Evolutionary conservation across 2,329 filamentous ascomycete genomes (phyloP), one percentile per base, ranked within the genome.

Genomic region (Endothia cerciana): DNA sequence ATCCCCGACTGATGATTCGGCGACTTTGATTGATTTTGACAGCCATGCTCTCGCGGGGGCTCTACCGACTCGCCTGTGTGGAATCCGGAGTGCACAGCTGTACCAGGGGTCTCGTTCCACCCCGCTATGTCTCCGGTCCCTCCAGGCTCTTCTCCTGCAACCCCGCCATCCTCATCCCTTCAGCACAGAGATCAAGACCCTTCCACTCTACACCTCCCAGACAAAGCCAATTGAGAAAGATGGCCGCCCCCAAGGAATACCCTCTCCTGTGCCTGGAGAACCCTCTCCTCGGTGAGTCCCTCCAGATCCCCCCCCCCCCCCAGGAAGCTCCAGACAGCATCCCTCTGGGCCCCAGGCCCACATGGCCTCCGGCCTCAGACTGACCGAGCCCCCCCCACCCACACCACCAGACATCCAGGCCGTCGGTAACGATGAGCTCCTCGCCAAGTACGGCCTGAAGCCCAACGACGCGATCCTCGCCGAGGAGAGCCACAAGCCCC

Each of bases 381-480:
- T 36, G 49, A 47, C 60, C 53, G 33, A 60, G 33, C 25, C 56
- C 28, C 28, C 53, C 59, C 60, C 68, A 15, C 57, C 56, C 45
- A 43, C 64, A 67, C 68, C 60, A 53, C 65, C 64, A 94, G 92
- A 99, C 78, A 99, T 99, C 79, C 94, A 97, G 82, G 95, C 91
- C 73, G 74, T 83, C 73, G 96, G 93, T 73, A 87, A 94, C 80
- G 86, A 94, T 73, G 89, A 88, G 38, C 89, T 98, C 64, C 91
- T 99, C 68, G 83, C 94, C 72, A 97, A 97, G 85, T 99, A 99
- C 78, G 89, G 83, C 67, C 86, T 99, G 74, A 97, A 99, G 85
- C 86, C 91, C 79, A 97, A 99, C 83, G 94, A 99, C 79, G 95
- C 95, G 74, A 97, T 99, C 78, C 92, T 99, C 68, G 94, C 94